Evolutionary conservation across 2,329 filamentous ascomycete genomes (phyloP), one percentile per base, ranked within the genome.

Genomic region (Colletotrichum nymphaeae): DNA sequence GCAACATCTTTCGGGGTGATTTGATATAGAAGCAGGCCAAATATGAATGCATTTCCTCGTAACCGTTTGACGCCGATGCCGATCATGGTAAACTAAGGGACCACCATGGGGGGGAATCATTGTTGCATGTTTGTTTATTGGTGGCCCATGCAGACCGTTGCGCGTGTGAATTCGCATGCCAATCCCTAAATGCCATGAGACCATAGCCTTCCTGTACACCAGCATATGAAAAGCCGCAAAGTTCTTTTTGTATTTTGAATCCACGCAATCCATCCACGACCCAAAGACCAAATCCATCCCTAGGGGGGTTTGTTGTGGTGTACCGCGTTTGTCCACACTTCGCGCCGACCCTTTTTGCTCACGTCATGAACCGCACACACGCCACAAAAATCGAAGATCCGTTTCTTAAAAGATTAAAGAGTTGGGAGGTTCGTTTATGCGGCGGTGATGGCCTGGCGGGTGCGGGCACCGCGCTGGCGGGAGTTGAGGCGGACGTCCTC

Each of bases 401-500:
- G 56, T 64, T 14, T 32, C n/a, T 53, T 63, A 32, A 19, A 62
- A 49, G 32, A 35, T 35, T 35, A 35, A 49, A n/a, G 19, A 49
- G 19, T 8, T n/a, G 42, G 26, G 49, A 19, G 32, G 35, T 58
- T 72, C 69, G 76, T 83, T 85, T 91, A 93, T 83, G 91, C 89
- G 83, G 89, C 87, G 78, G 89, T 90, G 83, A 93, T 89, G 83
- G 91, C 91, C 86, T 88, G 86, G 85, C 88, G 90, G 80, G 88
- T 81, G 79, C 89, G 90, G 80, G 86, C 85, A 84, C 95, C 97
- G 85, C 95, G 95, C 92, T 99, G 97, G 90, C 96, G 94, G 83
- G 94, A 94, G 90, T 87, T 94, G 84, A 99, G 90, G 86, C 93
- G 94, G 78, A 86, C 82, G 76, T 87, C 84, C 80, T 93, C 90